phyloP scores from a whole-genome alignment of 495 filamentous ascomycete species.

The Podospora australis region DNA sequence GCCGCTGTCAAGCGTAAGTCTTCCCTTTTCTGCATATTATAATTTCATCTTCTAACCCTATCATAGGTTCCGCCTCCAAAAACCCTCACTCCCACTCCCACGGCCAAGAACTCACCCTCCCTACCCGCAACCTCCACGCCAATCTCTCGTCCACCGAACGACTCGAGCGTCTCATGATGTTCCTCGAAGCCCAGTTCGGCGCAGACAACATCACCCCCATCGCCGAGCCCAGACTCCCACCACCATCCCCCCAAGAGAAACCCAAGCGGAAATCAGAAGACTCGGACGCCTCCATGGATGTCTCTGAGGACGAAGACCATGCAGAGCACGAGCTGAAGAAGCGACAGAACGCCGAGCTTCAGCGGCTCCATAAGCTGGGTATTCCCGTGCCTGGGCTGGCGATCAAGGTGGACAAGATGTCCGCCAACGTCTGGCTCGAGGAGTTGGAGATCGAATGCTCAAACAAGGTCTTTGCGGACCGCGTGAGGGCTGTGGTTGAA shows the following conservation, averaged over 20 bases:
- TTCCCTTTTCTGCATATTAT: neutral
- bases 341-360: conserved; percentile 47
- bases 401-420: conserved; percentile 81
- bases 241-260: conserved; percentile 7
- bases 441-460: conserved; percentile 80
- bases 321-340: conserved; percentile 31
- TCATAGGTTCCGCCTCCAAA: conserved; percentile 43
- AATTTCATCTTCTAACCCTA: conserved; percentile 12
- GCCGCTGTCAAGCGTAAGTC: conserved; percentile 85
- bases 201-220: conserved; percentile 67
- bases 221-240: conserved; percentile 52
- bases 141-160: conserved; percentile 64
- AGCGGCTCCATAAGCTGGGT: conserved; percentile 68
- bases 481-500: conserved; percentile 84
- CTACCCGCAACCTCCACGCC: conserved; percentile 61
- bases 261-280: conserved; percentile 20
- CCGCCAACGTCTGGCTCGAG: conserved; percentile 88
- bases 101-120: conserved; percentile 27
- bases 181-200: conserved; percentile 95
- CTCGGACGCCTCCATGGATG: conserved; percentile 34
- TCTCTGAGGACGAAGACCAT: conserved; percentile 18
- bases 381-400: conserved; percentile 83
- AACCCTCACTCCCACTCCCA: conserved; percentile 30
- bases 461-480: conserved; percentile 64
- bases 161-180: conserved; percentile 79